Percentiles rank a stretch among this genome's conserved stretches.
Evolutionary conservation across 2,329 filamentous ascomycete species (phyloP).

Genomic region (Colletotrichum brevisporum): DNA sequence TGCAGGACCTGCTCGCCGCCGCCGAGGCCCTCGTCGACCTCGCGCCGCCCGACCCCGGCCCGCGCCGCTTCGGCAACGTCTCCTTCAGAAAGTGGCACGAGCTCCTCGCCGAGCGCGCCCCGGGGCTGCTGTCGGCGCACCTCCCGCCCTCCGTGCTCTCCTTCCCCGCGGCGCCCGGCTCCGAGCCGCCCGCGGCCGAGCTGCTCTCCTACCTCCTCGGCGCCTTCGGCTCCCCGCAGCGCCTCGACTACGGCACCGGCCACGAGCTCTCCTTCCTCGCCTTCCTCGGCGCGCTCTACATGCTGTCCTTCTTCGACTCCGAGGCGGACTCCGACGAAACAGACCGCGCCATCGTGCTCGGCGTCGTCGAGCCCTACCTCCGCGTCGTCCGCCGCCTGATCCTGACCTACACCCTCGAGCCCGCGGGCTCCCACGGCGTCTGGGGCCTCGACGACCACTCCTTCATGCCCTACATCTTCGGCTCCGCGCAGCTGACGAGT

Average conservation of each 20-base stretch:
- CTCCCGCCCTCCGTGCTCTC: constrained; percentile 44
- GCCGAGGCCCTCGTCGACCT: constrained; percentile 79
- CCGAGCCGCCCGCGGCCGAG: constrained; percentile 47
- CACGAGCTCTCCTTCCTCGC: constrained; percentile 96
- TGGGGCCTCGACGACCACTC: constrained; percentile 99
- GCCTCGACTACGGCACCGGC: constrained; percentile 95
- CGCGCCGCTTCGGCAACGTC: constrained; percentile 91
- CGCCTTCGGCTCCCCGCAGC: constrained; percentile 87
- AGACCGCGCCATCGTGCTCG: constrained; percentile 86
- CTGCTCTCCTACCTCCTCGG: constrained; percentile 79
- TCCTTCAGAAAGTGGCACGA: constrained; percentile 90
- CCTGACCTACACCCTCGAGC: constrained; percentile 91
- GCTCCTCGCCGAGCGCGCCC: constrained; percentile 73
- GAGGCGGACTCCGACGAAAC: constrained; percentile 59
- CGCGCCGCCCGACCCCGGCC: constrained; percentile 87
- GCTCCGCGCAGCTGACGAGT: constrained; percentile 89
- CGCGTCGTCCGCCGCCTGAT: constrained; percentile 86
- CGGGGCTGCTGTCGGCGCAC: constrained; percentile 63
- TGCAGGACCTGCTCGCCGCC: constrained; percentile 76
- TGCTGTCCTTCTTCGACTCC: constrained; percentile 79
- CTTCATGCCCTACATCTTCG: constrained; percentile 94
- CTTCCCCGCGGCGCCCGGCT: constrained; percentile 41
- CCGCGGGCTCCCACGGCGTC: constrained; percentile 95
- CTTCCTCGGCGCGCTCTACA: constrained; percentile 92
- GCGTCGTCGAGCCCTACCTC: constrained; percentile 89